phyloP scores from a whole-genome alignment of 169 alveolate species.

The Plasmodium ovale region DNA sequence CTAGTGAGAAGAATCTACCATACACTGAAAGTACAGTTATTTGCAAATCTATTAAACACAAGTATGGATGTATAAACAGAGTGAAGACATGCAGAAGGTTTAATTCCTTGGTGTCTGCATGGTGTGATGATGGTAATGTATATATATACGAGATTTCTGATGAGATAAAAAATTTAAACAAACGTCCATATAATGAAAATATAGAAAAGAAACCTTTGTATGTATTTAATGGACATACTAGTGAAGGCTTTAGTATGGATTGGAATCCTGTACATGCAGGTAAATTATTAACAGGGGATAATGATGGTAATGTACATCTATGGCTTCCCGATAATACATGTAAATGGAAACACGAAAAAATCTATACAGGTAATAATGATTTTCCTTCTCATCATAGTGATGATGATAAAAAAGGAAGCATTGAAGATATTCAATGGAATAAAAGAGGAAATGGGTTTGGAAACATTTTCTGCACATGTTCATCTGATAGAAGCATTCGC shows the following conservation, averaged over 20 bases:
- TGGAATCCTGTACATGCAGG: constrained; percentile 83
- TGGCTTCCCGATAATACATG: constrained; percentile 78
- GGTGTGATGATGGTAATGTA: constrained; percentile 74
- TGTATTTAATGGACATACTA: constrained; percentile 69
- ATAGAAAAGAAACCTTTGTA: constrained; percentile 22
- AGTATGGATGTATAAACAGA: constrained; percentile 52
- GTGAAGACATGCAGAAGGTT: constrained; percentile 35
- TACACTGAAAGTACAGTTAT: neutral
- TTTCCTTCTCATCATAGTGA: neutral
- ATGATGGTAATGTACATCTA: constrained; percentile 78
- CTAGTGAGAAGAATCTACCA: neutral
- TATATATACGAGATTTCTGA: constrained; percentile 49
- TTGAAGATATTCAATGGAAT: constrained; percentile 84
- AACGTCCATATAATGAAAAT: constrained; percentile 24
- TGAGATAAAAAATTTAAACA: constrained; percentile 36
- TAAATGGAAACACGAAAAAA: constrained; percentile 56
- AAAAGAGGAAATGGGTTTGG: constrained; percentile 75
- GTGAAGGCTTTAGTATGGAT: constrained; percentile 86
- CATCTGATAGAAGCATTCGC: constrained; percentile 80
- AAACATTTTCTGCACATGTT: constrained; percentile 78
- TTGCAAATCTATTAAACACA: constrained; percentile 50
- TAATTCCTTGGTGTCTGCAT: constrained; percentile 54
- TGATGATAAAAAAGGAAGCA: constrained; percentile 30
- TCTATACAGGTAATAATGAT: too few relatives aligned
- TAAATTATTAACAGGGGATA: constrained; percentile 82